Base-by-base conservation (phyloP, 2,329 filamentous ascomycete genomes). In the Xylariaceae sp. region DNA sequence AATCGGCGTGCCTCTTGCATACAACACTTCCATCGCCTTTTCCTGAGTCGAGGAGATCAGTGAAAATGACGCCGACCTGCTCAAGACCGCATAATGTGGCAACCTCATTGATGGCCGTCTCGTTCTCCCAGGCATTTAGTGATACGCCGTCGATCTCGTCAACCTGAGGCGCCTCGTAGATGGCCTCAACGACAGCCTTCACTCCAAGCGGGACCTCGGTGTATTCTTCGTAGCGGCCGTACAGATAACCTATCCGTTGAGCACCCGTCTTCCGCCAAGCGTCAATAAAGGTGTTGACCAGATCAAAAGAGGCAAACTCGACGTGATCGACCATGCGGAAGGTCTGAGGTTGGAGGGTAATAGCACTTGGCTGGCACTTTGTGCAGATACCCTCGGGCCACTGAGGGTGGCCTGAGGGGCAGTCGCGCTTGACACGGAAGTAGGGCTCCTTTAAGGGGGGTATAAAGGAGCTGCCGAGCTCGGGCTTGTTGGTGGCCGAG, bases 281-380 rank as follows among this genome's bases (percentile, higher is more conserved):
- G 60, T 96, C 83, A 54, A 98, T 82, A 45, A 97, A 82, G n/a
- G 80, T 82, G 63, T 98, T 88, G 58, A 97, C 88, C 25, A 97
- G 80, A 43, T 82, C 77, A 3, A 89, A 83, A 1, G 87, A 85
- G 2, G 92, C 84, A 63, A 98, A 97, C 67, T 98, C 94, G 52
- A 98, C 93, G 65, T 98, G 93, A 60, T 98, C 93, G 3, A 98
- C 91, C 88, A 93, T 96, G 41, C 93, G 88, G 66, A 92, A 98
- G 17, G 85, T 77, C 66, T 98, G 93, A 5, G 90, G 89, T 63
- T 97, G 91, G 42, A 98, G 72, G 10, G 89, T 95, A 62, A 98
- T 98, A 45, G 93, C 92, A 54, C 92, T 95, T 6, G 93, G 93
- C 63, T 98, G 94, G 59, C 93, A 98, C 66, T 97, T 98, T 47